phyloP scores from a whole-genome alignment of 2,329 filamentous ascomycete species.

The Sporothrix brasiliensis region DNA sequence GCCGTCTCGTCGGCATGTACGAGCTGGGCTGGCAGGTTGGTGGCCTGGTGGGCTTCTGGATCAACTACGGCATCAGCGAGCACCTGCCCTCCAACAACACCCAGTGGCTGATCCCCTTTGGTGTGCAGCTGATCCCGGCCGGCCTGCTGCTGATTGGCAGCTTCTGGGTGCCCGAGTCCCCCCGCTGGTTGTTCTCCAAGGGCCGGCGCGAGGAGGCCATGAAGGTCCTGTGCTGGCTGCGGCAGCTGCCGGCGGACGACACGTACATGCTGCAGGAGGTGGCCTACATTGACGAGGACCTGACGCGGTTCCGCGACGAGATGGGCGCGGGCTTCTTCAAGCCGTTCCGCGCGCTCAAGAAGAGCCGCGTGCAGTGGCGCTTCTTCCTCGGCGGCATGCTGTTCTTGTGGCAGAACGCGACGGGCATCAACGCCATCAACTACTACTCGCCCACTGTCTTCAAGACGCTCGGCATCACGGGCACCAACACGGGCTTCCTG shows the following conservation, averaged over 20 bases:
- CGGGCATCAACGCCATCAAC: constrained; percentile 77
- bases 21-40: constrained; percentile 68
- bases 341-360: constrained; percentile 63
- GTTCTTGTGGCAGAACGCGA: constrained; percentile 79
- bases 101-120: constrained; percentile 68
- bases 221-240: constrained; percentile 59
- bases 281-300: constrained; percentile 67
- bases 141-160: constrained; percentile 63
- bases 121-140: constrained; percentile 67
- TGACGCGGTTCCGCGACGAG: constrained; percentile 64
- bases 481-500: constrained; percentile 51
- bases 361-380: constrained; percentile 65
- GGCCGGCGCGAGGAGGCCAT: constrained; percentile 34
- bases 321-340: constrained; percentile 76
- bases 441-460: constrained; percentile 74
- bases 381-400: constrained; percentile 73
- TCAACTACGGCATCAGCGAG: constrained; percentile 64
- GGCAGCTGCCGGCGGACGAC: constrained; percentile 58
- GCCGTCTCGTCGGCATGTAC: constrained; percentile 67
- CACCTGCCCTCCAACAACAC: constrained; percentile 51
- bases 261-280: constrained; percentile 75
- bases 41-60: constrained; percentile 66
- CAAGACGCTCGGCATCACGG: constrained; percentile 53
- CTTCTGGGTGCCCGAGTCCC: constrained; percentile 50
- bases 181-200: constrained; percentile 40